Evolutionary conservation across 768 basidiomycete genomes (phyloP), one percentile per base, ranked within the genome.

Genomic region (Hortiboletus campestris): DNA sequence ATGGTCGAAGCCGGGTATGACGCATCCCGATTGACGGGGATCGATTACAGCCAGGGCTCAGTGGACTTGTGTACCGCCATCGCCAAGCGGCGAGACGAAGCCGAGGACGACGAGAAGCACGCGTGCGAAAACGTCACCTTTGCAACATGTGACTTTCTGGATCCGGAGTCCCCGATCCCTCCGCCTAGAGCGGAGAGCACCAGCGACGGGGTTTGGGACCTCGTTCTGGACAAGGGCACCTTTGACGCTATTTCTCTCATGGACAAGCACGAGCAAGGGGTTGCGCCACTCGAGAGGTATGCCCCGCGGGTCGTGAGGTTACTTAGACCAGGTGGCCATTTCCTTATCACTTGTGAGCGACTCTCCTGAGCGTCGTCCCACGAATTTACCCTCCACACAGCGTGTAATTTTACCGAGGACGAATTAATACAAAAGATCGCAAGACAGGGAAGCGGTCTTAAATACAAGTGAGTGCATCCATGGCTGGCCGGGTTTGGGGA

Each of bases 191-290:
- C 10, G 12, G 58, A 55, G 38, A 22, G 22, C 4, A 35, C 46
- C 1, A 41, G 51, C 19, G 58, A 58, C 5, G 56, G 60, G 3
- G 56, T 66, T 11, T 94, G 91, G 91, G 88, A 91, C 64, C 71
- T 92, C 7, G 65, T 93, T 16, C 65, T 93, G 53, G 91, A 94
- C 71, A 94, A 94, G 68, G 91, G 91, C n/a, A 94, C 91, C 0
- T 91, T 84, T 64, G 91, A 94, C 63, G 90, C 91, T 6, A 91
- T 93, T 47, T 87, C 89, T 0, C 72, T 94, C 38, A 85, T 80
- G 47, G 76, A 78, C 51, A 84, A 82, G 64, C 83, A 85, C 40
- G 76, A 72, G 6, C 62, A 68, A 36, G 88, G 85, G 20, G 67
- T 61, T 40, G 74, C 79, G 1, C 85, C 86, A 2, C 80, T 80